Evolutionary conservation across 148 eudicot species (phyloP).

Genomic region (Linanthus parryae): DNA sequence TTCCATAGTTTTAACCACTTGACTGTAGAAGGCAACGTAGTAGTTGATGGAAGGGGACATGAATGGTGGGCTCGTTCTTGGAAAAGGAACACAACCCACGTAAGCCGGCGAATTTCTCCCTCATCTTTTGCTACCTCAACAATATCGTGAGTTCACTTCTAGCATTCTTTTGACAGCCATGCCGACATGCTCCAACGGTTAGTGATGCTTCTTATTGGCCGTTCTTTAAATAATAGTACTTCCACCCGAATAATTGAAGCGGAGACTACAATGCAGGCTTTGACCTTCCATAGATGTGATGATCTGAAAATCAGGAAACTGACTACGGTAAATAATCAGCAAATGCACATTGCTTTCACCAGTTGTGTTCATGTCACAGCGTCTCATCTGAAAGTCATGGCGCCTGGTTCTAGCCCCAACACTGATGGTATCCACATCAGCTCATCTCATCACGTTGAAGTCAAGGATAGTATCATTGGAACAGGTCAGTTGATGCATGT

Average conservation of each 20-base stretch:
- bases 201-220: constrained; percentile 26
- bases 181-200: constrained; percentile 93
- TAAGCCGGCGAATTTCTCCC: constrained; percentile 24
- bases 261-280: constrained; percentile 55
- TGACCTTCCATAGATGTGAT: constrained; percentile 79
- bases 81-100: constrained; percentile 62
- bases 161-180: constrained; percentile 56
- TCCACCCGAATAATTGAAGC: too few species aligned
- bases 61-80: constrained; percentile 95
- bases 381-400: constrained; percentile 38
- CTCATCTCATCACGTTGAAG: constrained; percentile 46
- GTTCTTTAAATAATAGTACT: too few species aligned
- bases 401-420: constrained; percentile 84
- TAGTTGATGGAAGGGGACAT: constrained; percentile 78
- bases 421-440: constrained; percentile 97
- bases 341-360: constrained; percentile 80
- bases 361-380: constrained; percentile 36
- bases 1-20: constrained; percentile 63
- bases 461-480: constrained; percentile 38
- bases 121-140: too few species aligned
- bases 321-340: constrained; percentile 58
- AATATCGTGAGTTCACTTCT: too few species aligned
- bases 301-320: constrained; percentile 51
- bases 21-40: constrained; percentile 71
- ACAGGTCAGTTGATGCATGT: constrained; percentile 83